Percentiles rank a stretch among this genome's conserved stretches.
These are phyloP conservation scores for Talaromyces verruculosus DNA, from an alignment of 2,329 filamentous ascomycete genomes.

Conservation along the genomic window DNA sequence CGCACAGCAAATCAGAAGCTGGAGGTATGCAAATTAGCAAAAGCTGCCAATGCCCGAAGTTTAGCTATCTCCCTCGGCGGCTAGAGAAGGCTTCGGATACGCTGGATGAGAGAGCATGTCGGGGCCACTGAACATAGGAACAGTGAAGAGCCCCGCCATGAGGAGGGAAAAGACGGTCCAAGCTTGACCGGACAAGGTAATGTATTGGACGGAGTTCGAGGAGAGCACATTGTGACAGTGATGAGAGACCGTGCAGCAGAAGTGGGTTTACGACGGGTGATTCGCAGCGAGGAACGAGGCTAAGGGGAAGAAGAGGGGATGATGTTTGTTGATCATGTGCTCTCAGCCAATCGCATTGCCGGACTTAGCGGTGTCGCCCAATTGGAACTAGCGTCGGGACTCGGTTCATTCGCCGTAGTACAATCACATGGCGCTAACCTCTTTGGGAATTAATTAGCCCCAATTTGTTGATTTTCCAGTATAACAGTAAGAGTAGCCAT, in stretches of 20 bases:
- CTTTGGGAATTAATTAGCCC: conserved; percentile 8
- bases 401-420: background rate
- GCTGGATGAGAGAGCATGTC: conserved; percentile 14
- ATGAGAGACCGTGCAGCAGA: conserved; percentile 9
- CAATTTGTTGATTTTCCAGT: background rate
- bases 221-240: conserved; percentile 17
- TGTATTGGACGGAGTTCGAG: background rate
- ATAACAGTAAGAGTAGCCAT: background rate
- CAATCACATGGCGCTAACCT: background rate
- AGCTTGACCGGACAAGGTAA: background rate
- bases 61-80: conserved; percentile 14
- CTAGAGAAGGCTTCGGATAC: conserved; percentile 17
- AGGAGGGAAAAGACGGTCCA: background rate
- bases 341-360: background rate
- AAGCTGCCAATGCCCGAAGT: conserved; percentile 3
- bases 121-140: background rate
- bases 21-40: background rate
- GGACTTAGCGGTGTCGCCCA: background rate
- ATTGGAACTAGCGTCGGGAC: background rate
- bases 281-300: conserved; percentile 12
- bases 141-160: conserved; percentile 7
- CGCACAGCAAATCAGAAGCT: conserved; percentile 18
- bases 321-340: conserved; percentile 4
- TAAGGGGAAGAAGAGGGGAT: background rate
- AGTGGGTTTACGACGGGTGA: conserved; percentile 11